Base-by-base conservation (phyloP, 352 stramenopile species). In the Phytophthora pisi region DNA sequence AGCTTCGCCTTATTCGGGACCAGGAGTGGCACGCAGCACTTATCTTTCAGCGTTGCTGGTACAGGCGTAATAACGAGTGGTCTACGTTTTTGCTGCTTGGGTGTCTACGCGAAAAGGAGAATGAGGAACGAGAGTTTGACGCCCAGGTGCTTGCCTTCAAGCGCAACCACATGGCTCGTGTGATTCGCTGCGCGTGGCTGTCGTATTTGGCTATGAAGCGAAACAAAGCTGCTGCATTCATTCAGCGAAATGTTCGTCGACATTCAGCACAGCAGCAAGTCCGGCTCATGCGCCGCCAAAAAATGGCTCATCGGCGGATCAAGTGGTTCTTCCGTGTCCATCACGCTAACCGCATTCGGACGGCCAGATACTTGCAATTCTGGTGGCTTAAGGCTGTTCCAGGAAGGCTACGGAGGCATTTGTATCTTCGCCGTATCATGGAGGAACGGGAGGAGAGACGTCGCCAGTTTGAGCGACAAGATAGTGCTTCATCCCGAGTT, bases 11-110 rank as follows among this genome's bases (percentile, higher is more conserved):
- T 1, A 45, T 77, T 28, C 56, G 70, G 7, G 74, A 84, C 2
- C 70, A 83, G 13, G 70, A 77, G 43, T 89, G 91, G 62, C 75
- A 82, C 34, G 84, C 88, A 3, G 86, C 86, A 2, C 59, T 96
- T 3, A 64, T 89, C 1, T 79, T 94, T 6, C 88, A 96, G 50
- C 82, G 88, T 23, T 82, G 75, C 10, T 96, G 88, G 88, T 96
- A 96, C 52, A 82, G 62, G 10, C 82, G 79, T 31, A 93, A 92
- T 56, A 91, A 91, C 61, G 88, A 96, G 49, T 93, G 82, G 76
- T 93, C 85, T 16, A 95, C 86, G 18, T 95, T 95, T 57, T 56
- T 96, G 13, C 61, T 96, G 13, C 79, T 96, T 6, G 86, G 86
- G 4, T 95, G 86, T 68, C 61, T 96, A 18, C 81, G 86, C 8